phyloP scores from a whole-genome alignment of 805 yeast species.

The Metschnikowia baotianmanensis region DNA sequence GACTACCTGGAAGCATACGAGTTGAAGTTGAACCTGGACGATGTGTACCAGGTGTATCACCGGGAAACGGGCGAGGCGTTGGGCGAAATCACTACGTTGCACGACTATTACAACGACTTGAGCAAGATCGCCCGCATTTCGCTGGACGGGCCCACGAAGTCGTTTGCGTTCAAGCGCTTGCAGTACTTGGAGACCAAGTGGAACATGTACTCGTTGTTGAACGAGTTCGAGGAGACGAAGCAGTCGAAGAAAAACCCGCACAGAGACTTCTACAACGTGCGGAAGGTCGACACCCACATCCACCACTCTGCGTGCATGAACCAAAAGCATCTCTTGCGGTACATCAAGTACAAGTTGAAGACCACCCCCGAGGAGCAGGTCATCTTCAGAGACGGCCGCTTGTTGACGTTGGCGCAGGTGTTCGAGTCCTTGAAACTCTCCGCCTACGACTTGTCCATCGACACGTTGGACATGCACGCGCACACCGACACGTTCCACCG shows the following conservation, averaged over 20 bases:
- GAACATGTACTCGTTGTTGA: conserved; percentile 83
- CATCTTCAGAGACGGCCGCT: conserved; percentile 87
- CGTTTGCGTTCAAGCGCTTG: conserved; percentile 90
- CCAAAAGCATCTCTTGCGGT: conserved; percentile 92
- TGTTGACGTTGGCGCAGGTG: conserved; percentile 83
- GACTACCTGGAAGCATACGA: conserved; percentile 35
- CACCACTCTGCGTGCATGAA: conserved; percentile 99
- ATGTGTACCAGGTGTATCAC: conserved; percentile 64
- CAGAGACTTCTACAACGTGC: conserved; percentile 93
- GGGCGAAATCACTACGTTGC: conserved; percentile 72
- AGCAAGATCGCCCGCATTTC: conserved; percentile 71
- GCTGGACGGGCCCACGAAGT: conserved; percentile 94
- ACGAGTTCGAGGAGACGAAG: conserved; percentile 89
- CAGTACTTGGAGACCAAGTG: conserved; percentile 96
- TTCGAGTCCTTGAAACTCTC: conserved; percentile 86
- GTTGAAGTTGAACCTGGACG: conserved; percentile 54
- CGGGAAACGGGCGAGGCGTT: conserved; percentile 33
- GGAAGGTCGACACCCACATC: conserved; percentile 97
- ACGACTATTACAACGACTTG: conserved; percentile 82
- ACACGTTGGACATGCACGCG: conserved; percentile 98
- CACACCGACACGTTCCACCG: conserved; percentile 97
- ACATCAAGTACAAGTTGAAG: conserved; percentile 91
- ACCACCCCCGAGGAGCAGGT: conserved; percentile 85
- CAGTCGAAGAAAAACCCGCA: conserved; percentile 93
- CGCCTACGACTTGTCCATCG: conserved; percentile 93